Conservation (phyloP, 306 rosid species). For the Myrica gale region DNA sequence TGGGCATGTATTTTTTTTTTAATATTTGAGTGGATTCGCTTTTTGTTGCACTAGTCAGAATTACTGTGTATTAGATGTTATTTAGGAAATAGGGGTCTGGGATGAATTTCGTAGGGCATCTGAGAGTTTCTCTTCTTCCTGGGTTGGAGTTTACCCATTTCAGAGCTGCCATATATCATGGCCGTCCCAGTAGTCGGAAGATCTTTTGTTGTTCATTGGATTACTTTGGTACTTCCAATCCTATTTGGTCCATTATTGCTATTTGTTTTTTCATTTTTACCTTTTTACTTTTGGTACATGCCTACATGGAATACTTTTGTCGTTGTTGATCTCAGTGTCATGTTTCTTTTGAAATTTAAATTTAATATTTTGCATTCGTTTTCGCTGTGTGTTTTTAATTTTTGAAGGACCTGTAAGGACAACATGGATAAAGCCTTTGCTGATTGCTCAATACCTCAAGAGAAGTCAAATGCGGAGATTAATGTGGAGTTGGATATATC, state of each 20-base stretch:
- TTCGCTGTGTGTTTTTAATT: constrained; percentile 27
- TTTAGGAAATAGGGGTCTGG: background rate
- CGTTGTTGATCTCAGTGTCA: background rate
- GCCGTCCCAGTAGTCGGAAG: background rate
- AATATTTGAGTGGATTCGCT: too few relatives aligned
- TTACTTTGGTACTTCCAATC: background rate
- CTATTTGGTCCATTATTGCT: background rate
- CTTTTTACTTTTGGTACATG: background rate
- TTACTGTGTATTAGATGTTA: background rate
- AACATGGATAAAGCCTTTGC: constrained; percentile 66
- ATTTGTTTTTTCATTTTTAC: background rate
- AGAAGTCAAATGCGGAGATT: constrained; percentile 93
- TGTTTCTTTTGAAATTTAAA: background rate
- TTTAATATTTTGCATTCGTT: constrained; percentile 17
- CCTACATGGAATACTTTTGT: background rate
- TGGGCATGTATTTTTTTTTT: too few relatives aligned
- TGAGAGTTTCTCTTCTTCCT: background rate
- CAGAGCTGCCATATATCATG: background rate
- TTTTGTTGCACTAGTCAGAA: background rate
- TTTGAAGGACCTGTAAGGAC: constrained; percentile 84
- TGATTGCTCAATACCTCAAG: constrained; percentile 83
- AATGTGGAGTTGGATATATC: constrained; percentile 91
- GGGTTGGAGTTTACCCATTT: background rate
- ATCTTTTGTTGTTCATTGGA: background rate
- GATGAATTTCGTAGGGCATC: background rate